These are phyloP conservation scores for Collybia mongolica DNA, from an alignment of 768 basidiomycete genomes.

Conservation along the genomic window DNA sequence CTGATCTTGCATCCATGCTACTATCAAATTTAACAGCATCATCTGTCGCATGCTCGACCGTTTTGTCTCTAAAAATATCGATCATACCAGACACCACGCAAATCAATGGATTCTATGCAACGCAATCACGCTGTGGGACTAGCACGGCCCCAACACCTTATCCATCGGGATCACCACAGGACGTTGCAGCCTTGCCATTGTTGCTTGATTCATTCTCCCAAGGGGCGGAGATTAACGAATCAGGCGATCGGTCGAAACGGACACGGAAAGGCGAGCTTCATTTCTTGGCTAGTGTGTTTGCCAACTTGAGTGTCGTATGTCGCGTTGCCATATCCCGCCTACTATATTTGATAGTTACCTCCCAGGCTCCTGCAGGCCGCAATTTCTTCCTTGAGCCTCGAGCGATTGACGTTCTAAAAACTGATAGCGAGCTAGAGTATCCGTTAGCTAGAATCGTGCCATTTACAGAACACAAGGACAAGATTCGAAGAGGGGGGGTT, in stretches of 20 bases:
- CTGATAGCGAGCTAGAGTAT: slow-evolving; percentile 58
- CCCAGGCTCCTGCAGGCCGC: slow-evolving; percentile 74
- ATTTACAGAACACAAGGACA: slow-evolving; percentile 89
- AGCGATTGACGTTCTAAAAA: slow-evolving; percentile 44
- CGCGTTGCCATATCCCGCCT: background rate
- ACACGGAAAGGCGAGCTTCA: slow-evolving; percentile 77
- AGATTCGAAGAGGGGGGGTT: slow-evolving; percentile 85
- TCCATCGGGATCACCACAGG: slow-evolving; percentile 50
- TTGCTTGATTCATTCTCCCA: slow-evolving; percentile 90
- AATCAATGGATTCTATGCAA: slow-evolving; percentile 64
- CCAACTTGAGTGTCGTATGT: slow-evolving; percentile 80
- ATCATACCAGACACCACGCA: slow-evolving; percentile 48
- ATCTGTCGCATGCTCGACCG: slow-evolving; percentile 57
- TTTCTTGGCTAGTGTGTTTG: slow-evolving; percentile 93
- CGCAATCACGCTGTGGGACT: slow-evolving; percentile 78
- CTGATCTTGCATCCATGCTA: slow-evolving; percentile 96
- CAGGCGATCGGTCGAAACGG: slow-evolving; percentile 34
- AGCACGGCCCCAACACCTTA: slow-evolving; percentile 73
- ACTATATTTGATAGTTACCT: background rate
- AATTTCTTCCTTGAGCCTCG: slow-evolving; percentile 75
- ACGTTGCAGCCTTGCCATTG: slow-evolving; percentile 69
- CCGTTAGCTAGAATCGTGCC: slow-evolving; percentile 79
- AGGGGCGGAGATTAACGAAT: slow-evolving; percentile 53
- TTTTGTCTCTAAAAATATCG: slow-evolving; percentile 67
- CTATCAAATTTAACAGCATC: slow-evolving; percentile 91